Conservation (phyloP, 345 rosid genomes). For the Aquilaria malaccensis region DNA sequence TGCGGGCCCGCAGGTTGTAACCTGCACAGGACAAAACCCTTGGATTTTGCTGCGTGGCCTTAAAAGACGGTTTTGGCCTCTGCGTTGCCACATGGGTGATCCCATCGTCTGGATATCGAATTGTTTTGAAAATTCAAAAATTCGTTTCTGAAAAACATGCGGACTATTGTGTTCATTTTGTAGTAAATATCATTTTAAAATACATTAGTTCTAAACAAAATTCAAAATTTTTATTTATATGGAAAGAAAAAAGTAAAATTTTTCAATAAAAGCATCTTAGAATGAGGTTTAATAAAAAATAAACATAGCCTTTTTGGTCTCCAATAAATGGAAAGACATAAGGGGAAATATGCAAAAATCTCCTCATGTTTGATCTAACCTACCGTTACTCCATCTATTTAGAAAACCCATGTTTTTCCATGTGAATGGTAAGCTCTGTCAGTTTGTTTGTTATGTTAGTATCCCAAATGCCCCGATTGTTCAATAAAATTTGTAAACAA, state of each 20-base stretch:
- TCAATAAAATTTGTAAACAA: too few relatives aligned
- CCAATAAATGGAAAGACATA: not conserved
- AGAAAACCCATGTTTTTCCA: too few relatives aligned
- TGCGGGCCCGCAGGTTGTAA: slow-evolving; percentile 23
- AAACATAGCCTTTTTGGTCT: too few relatives aligned
- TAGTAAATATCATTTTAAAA: not conserved
- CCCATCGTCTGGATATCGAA: not conserved
- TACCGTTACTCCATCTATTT: too few relatives aligned
- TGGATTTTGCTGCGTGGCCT: not conserved
- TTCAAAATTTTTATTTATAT: too few relatives aligned
- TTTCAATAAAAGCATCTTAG: not conserved
- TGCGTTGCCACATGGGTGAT: slow-evolving; percentile 22
- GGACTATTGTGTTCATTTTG: not conserved
- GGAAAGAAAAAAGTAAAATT: not conserved
- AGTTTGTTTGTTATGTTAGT: too few relatives aligned
- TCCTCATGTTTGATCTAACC: too few relatives aligned
- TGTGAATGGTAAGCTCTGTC: too few relatives aligned
- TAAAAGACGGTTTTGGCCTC: slow-evolving; percentile 1
- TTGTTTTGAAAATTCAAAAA: too few relatives aligned
- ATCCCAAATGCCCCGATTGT: too few relatives aligned
- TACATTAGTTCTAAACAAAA: too few relatives aligned
- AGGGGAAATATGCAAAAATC: not conserved
- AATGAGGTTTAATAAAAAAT: not conserved
- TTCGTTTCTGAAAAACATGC: too few relatives aligned
- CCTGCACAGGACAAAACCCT: slow-evolving; percentile 12